Evolutionary conservation across 1,139 yeast species (phyloP).

Genomic region (Zygoascus hellenicus): DNA sequence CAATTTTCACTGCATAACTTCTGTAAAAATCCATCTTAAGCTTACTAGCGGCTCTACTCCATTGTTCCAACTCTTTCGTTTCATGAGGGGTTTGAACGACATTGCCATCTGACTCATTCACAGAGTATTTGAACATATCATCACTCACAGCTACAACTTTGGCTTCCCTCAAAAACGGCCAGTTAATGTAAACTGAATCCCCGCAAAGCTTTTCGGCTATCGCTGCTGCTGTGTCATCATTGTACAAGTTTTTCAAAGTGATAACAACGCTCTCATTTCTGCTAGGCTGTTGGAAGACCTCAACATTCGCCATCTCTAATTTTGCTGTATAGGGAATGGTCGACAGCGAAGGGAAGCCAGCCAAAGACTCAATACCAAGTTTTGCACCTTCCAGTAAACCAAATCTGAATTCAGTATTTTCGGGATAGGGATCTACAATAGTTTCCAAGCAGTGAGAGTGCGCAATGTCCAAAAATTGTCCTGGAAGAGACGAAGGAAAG

Average conservation of each 20-base stretch:
- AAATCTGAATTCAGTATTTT: slow-evolving; percentile 37
- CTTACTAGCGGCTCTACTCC: slow-evolving; percentile 31
- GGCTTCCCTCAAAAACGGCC: slow-evolving; percentile 89
- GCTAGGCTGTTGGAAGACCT: slow-evolving; percentile 80
- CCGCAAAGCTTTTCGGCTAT: slow-evolving; percentile 58
- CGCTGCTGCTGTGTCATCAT: slow-evolving; percentile 42
- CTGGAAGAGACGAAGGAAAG: slow-evolving; percentile 75
- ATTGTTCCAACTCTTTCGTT: slow-evolving; percentile 41
- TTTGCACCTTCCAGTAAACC: slow-evolving; percentile 67
- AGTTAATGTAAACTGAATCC: slow-evolving; percentile 63
- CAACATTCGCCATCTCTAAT: slow-evolving; percentile 56
- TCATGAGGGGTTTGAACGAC: slow-evolving; percentile 23
- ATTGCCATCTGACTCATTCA: slow-evolving; percentile 27
- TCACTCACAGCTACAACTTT: slow-evolving; percentile 62
- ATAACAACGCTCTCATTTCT: slow-evolving; percentile 77
- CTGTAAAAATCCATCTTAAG: slow-evolving; percentile 40
- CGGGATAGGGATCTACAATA: slow-evolving; percentile 29
- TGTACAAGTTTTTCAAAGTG: slow-evolving; percentile 49
- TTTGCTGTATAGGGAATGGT: slow-evolving; percentile 57
- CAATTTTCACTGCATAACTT: slow-evolving; percentile 54
- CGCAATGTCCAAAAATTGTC: slow-evolving; percentile 68
- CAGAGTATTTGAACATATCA: slow-evolving; percentile 45
- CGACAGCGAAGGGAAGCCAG: slow-evolving; percentile 84
- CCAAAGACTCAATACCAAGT: slow-evolving; percentile 62
- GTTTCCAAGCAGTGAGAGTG: slow-evolving; percentile 72